A percentile compares a stretch with the other conserved stretches of the same genome.
phyloP scores from a whole-genome alignment of 2,329 filamentous ascomycete species.

The Verticillium tricorpus region DNA sequence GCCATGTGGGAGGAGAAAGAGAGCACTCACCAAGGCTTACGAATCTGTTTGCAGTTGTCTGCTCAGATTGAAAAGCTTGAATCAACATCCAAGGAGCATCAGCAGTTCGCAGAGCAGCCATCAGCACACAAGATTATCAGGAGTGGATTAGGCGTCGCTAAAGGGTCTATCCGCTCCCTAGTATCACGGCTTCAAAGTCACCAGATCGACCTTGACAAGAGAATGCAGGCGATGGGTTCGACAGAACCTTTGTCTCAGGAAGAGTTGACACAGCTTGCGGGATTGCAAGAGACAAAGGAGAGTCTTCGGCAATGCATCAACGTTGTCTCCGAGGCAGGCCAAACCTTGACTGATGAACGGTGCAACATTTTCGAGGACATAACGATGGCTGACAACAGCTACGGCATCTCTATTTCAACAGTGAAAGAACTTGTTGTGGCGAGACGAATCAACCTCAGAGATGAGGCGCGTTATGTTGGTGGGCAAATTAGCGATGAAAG shows the following conservation, averaged over 20 bases:
- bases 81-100: slow-evolving; percentile 10
- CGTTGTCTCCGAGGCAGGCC: slow-evolving; percentile 14
- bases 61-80: slow-evolving; percentile 2
- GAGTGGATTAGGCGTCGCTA: slow-evolving; percentile 11
- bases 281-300: slow-evolving; percentile 16
- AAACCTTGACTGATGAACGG: slow-evolving; percentile 13
- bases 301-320: slow-evolving; percentile 17
- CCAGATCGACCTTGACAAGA: slow-evolving; percentile 10
- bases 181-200: slow-evolving; percentile 12
- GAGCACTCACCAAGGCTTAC: slow-evolving; percentile 2
- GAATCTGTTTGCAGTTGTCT: neutral
- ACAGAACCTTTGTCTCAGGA: slow-evolving; percentile 8
- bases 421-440: slow-evolving; percentile 18
- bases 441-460: slow-evolving; percentile 14
- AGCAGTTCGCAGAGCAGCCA: slow-evolving; percentile 11
- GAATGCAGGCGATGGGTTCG: slow-evolving; percentile 10
- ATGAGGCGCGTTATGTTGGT: slow-evolving; percentile 1
- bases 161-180: slow-evolving; percentile 13
- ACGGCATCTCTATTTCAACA: slow-evolving; percentile 18
- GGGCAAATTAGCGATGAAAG: slow-evolving; percentile 4
- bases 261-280: slow-evolving; percentile 8
- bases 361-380: slow-evolving; percentile 20
- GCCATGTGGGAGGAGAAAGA: neutral
- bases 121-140: slow-evolving; percentile 16
- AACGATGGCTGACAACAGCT: slow-evolving; percentile 16